These are phyloP conservation scores for Pichia eremophila DNA, from an alignment of 805 yeast genomes.

Conservation along the genomic window DNA sequence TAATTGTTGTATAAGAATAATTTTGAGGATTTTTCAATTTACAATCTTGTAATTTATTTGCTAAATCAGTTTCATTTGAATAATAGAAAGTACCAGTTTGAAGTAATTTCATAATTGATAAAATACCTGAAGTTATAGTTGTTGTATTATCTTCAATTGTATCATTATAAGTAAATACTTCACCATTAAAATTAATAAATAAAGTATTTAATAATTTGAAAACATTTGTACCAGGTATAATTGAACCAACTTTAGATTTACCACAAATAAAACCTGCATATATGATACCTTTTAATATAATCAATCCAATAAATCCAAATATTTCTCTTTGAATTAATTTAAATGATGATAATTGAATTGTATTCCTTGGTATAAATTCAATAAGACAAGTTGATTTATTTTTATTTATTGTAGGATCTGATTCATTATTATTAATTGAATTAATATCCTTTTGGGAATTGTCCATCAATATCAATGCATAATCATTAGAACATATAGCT, in stretches of 20 bases:
- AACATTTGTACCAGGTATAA: constrained; percentile 44
- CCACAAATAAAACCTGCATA: constrained; percentile 53
- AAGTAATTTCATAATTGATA: constrained; percentile 30
- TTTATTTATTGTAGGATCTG: background rate
- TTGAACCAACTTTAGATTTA: constrained; percentile 43
- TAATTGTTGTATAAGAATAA: constrained; percentile 8
- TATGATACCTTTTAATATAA: constrained; percentile 42
- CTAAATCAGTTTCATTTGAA: constrained; percentile 38
- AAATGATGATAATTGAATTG: constrained; percentile 18
- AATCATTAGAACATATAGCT: constrained; percentile 4
- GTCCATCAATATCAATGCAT: constrained; percentile 6
- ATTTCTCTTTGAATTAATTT: constrained; percentile 6
- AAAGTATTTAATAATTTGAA: constrained; percentile 49
- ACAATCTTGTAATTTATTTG: constrained; percentile 36
- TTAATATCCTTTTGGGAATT: background rate
- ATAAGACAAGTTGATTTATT: constrained; percentile 29
- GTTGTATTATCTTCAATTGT: no score
- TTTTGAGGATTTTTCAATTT: constrained; percentile 19
- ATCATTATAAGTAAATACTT: constrained; percentile 16
- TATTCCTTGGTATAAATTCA: constrained; percentile 38
- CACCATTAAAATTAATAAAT: constrained; percentile 54
- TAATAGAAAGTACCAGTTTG: constrained; percentile 41
- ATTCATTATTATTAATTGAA: background rate
- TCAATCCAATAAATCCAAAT: constrained; percentile 55
- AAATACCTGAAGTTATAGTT: constrained; percentile 12